These are phyloP conservation scores for Solanum bulbocastanum DNA, from an alignment of 257 asterid species.

Conservation along the genomic window DNA sequence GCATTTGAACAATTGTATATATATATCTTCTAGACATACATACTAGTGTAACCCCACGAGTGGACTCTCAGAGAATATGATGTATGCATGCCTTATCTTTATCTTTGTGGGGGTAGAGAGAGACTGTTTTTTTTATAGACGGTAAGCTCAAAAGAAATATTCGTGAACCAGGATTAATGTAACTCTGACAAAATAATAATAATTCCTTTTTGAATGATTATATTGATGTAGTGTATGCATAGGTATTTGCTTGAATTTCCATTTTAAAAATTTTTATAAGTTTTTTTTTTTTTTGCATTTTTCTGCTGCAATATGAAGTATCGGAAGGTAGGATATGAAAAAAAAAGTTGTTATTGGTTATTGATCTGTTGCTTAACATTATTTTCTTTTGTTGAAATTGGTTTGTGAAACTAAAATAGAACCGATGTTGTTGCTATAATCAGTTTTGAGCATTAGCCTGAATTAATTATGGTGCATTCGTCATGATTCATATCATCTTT, in stretches of 20 bases:
- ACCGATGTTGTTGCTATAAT: not conserved
- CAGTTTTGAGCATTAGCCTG: not conserved
- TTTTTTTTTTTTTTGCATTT: not conserved
- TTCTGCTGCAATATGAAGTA: not conserved
- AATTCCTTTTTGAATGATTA: not conserved
- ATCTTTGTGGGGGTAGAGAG: too few relatives aligned
- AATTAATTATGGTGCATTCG: not conserved
- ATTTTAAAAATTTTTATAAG: too few relatives aligned
- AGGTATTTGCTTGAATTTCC: too few relatives aligned
- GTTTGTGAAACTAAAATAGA: not conserved
- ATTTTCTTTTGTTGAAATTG: not conserved
- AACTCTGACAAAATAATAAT: too few relatives aligned
- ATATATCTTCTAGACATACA: not conserved
- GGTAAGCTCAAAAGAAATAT: too few relatives aligned
- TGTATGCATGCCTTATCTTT: not conserved
- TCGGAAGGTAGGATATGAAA: not conserved
- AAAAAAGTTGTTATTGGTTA: not conserved
- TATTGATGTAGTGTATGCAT: too few relatives aligned
- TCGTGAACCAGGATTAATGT: too few relatives aligned
- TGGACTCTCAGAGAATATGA: not conserved
- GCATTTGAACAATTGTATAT: not conserved
- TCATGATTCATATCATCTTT: not conserved
- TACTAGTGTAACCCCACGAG: not conserved
- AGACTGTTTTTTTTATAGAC: not conserved
- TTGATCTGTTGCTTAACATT: not conserved